Percentiles rank a stretch among this genome's conserved stretches.
These are phyloP conservation scores for Hyaloperonospora arabidopsidis DNA, from an alignment of 352 stramenopile species.

Conservation along the genomic window DNA sequence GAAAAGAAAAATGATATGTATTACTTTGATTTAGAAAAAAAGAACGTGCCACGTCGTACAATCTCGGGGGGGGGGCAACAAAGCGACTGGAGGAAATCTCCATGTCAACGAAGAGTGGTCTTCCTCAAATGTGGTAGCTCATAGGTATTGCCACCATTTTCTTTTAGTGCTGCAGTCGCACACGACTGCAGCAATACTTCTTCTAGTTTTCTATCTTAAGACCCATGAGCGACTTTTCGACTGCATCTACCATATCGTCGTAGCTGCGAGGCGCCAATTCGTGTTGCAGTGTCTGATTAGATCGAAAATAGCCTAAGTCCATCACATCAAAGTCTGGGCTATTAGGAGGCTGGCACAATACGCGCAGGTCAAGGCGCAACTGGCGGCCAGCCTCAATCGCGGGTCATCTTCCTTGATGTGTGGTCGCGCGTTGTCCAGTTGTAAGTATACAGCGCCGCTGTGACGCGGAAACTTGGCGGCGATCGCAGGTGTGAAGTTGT, in stretches of 20 bases:
- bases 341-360: constrained; percentile 20
- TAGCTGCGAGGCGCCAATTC: not conserved
- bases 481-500: constrained; percentile 18
- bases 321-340: constrained; percentile 26
- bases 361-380: constrained; percentile 10
- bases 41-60: no score
- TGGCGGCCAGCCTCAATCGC: not conserved
- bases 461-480: constrained; percentile 1
- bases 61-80: no score
- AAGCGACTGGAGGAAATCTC: not conserved
- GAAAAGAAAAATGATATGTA: no score
- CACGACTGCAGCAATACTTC: constrained; percentile 2
- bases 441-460: constrained; percentile 19
- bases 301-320: constrained; percentile 23
- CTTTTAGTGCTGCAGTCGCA: not conserved
- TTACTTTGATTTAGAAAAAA: no score
- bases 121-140: constrained; percentile 1
- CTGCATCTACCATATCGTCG: not conserved
- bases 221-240: not conserved
- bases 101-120: not conserved
- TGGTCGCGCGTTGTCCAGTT: constrained; percentile 25
- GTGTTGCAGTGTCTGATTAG: constrained; percentile 19
- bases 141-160: not conserved
- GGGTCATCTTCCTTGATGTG: constrained; percentile 14
- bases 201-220: not conserved